Evolutionary conservation across 306 rosid genomes (phyloP).

Genomic region (Sesbania bispinosa): DNA sequence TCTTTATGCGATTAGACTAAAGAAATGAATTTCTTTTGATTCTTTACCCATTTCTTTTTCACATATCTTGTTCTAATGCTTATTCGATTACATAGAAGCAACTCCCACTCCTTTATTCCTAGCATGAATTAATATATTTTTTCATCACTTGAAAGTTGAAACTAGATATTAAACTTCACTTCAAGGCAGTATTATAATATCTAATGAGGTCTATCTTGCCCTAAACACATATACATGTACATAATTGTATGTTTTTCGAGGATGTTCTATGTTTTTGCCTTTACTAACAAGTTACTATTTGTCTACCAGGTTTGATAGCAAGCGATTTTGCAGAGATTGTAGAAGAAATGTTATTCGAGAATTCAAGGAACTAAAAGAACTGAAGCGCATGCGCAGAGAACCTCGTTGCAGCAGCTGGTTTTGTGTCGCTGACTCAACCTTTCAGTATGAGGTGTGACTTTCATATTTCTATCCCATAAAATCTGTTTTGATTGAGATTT

Average conservation of each 20-base stretch:
- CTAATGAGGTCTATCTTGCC: slow-evolving; percentile 5
- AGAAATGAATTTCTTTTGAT: background rate
- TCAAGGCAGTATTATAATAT: background rate
- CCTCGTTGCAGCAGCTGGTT: slow-evolving; percentile 99
- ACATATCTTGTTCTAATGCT: slow-evolving; percentile 2
- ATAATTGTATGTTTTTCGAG: background rate
- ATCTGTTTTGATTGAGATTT: slow-evolving; percentile 28
- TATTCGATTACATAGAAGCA: slow-evolving; percentile 15
- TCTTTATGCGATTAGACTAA: slow-evolving; percentile 8
- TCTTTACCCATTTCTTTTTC: background rate
- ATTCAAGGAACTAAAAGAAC: slow-evolving; percentile 97
- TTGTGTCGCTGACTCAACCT: slow-evolving; percentile 92
- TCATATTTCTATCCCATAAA: slow-evolving; percentile 26
- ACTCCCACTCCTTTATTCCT: background rate
- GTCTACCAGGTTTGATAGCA: slow-evolving; percentile 92
- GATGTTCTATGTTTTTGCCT: slow-evolving; percentile 11
- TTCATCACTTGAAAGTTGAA: slow-evolving; percentile 12
- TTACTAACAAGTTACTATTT: slow-evolving; percentile 32
- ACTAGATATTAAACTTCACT: background rate
- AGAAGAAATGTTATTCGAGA: slow-evolving; percentile 97
- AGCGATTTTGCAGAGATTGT: slow-evolving; percentile 99
- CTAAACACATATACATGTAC: no score
- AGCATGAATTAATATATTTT: slow-evolving; percentile 18
- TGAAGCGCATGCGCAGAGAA: slow-evolving; percentile 88
- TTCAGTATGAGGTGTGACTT: slow-evolving; percentile 88